Percentiles rank a stretch among this genome's conserved stretches.
phyloP scores from a whole-genome alignment of 768 basidiomycete genomes.

The Pleurotus citrinopileatus region DNA sequence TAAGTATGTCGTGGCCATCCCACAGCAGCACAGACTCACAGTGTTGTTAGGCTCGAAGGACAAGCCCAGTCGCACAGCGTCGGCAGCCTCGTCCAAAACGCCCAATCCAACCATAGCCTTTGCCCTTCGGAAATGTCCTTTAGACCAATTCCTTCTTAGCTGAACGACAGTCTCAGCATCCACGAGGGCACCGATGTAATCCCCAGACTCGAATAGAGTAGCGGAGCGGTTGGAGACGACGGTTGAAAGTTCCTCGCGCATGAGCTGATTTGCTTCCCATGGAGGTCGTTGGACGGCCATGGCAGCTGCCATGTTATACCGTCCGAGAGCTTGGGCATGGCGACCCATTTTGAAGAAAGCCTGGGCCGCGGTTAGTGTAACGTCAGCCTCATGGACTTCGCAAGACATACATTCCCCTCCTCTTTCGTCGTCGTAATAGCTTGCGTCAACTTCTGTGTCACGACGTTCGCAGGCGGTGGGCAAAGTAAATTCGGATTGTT shows the following conservation, averaged over 20 bases:
- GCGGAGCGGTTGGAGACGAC: conserved; percentile 91
- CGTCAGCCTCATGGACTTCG: conserved; percentile 11
- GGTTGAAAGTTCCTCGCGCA: conserved; percentile 89
- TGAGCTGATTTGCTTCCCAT: conserved; percentile 82
- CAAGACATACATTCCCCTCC: conserved; percentile 82
- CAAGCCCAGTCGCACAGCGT: conserved; percentile 79
- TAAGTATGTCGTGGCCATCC: neutral
- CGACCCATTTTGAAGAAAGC: conserved; percentile 74
- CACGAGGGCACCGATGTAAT: conserved; percentile 73
- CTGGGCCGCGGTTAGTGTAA: conserved; percentile 41
- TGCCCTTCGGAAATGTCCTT: conserved; percentile 93
- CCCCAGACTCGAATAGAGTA: conserved; percentile 73
- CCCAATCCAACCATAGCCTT: conserved; percentile 81
- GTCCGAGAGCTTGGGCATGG: conserved; percentile 66
- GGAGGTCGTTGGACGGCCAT: conserved; percentile 80
- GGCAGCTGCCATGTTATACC: conserved; percentile 76
- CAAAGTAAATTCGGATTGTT: conserved; percentile 70
- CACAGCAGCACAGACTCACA: conserved; percentile 23
- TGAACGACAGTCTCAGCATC: conserved; percentile 91
- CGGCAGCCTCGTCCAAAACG: conserved; percentile 69
- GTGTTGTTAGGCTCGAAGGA: conserved; percentile 68
- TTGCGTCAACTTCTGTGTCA: conserved; percentile 72
- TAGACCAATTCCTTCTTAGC: conserved; percentile 86
- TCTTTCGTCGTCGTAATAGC: conserved; percentile 82
- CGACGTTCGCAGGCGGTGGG: conserved; percentile 77